Conservation (phyloP, 306 rosid species). For the Carpinus viminea region DNA sequence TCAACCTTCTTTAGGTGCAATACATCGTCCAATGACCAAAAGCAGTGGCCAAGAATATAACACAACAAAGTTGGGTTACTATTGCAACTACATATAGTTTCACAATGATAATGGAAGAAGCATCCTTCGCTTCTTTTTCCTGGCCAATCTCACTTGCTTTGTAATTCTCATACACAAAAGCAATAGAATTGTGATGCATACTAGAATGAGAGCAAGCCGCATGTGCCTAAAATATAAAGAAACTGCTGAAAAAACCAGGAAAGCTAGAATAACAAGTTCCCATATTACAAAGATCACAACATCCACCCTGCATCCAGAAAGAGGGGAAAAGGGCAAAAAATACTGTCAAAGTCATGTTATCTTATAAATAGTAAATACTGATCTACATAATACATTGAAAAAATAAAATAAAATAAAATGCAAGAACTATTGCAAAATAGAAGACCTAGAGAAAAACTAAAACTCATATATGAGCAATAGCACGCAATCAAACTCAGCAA, state of each 20-base stretch:
- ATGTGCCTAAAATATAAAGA: slow-evolving; percentile 90
- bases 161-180: slow-evolving; percentile 92
- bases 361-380: slow-evolving; percentile 10
- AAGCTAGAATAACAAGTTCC: slow-evolving; percentile 89
- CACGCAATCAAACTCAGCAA: background rate
- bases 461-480: background rate
- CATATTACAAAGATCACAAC: slow-evolving; percentile 95
- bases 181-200: slow-evolving; percentile 73
- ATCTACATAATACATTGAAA: background rate
- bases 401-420: background rate
- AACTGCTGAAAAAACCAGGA: slow-evolving; percentile 91
- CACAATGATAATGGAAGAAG: slow-evolving; percentile 99
- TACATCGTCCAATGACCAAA: slow-evolving; percentile 32
- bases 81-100: slow-evolving; percentile 35
- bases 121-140: slow-evolving; percentile 97
- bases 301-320: slow-evolving; percentile 87
- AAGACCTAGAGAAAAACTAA: background rate
- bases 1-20: slow-evolving; percentile 33
- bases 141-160: slow-evolving; percentile 91
- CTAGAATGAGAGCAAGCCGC: slow-evolving; percentile 73
- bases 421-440: background rate
- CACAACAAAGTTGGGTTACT: background rate
- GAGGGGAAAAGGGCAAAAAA: slow-evolving; percentile 15
- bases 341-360: slow-evolving; percentile 14
- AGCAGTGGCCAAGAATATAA: slow-evolving; percentile 25